phyloP scores from a whole-genome alignment of 441 rosid genomes.

The Adansonia gregorii region DNA sequence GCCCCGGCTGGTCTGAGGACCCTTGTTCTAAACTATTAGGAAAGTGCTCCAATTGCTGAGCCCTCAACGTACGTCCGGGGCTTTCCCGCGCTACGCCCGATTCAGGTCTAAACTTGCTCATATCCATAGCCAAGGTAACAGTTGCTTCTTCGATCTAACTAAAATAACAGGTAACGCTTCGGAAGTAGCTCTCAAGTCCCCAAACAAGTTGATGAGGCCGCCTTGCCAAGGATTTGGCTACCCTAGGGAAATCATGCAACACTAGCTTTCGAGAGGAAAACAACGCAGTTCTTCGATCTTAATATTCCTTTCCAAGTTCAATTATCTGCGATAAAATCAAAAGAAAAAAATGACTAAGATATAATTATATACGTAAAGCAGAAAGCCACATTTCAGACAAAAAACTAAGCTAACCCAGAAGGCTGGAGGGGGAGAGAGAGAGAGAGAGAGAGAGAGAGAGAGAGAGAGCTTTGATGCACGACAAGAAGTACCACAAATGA shows the following conservation, averaged over 20 bases:
- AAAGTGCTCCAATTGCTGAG: constrained; percentile 36
- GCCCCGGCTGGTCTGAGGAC: constrained; percentile 27
- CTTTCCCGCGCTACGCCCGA: constrained; percentile 56
- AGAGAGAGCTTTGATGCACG: background rate
- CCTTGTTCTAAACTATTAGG: constrained; percentile 34
- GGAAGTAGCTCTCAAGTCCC: background rate
- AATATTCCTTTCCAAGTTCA: background rate
- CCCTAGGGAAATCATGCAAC: constrained; percentile 5
- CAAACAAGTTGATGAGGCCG: background rate
- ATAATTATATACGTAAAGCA: background rate
- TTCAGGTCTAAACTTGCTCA: constrained; percentile 39
- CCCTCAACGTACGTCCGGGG: constrained; percentile 52
- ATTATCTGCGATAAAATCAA: background rate
- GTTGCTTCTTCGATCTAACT: background rate
- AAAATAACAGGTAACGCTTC: constrained; percentile 11
- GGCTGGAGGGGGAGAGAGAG: background rate
- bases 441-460: constrained; percentile 11
- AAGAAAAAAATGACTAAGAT: constrained; percentile 1
- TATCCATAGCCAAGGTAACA: constrained; percentile 37
- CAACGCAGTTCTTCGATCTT: background rate
- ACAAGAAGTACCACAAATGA: constrained; percentile 26
- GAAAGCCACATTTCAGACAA: constrained; percentile 9
- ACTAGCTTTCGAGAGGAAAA: background rate
- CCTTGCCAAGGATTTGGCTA: background rate
- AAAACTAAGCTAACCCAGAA: background rate